A percentile compares a stretch with the other conserved stretches of the same genome.
Conservation (phyloP, 2,329 filamentous ascomycete species). For the Pseudogymnoascus sp. region DNA sequence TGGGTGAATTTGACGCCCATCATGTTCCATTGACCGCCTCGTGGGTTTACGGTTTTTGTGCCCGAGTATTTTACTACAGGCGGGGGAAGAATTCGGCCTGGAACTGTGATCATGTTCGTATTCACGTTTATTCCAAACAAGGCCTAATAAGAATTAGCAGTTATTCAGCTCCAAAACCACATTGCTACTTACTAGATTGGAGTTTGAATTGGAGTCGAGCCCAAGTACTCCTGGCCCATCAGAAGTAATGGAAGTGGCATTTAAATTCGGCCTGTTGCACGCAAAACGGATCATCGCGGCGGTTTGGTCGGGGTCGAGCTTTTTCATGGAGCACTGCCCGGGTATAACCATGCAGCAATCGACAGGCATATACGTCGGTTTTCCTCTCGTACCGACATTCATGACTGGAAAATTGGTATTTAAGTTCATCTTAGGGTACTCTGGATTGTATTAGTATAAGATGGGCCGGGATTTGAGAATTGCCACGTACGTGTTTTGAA, state of each 20-base stretch:
- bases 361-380: slow-evolving; percentile 57
- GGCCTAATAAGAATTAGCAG: slow-evolving; percentile 25
- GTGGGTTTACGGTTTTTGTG: slow-evolving; percentile 27
- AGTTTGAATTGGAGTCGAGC: slow-evolving; percentile 38
- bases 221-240: slow-evolving; percentile 50
- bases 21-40: slow-evolving; percentile 65
- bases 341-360: slow-evolving; percentile 56
- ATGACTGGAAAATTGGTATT: slow-evolving; percentile 47
- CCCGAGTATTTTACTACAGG: slow-evolving; percentile 54
- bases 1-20: slow-evolving; percentile 45
- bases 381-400: slow-evolving; percentile 52
- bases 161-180: not conserved
- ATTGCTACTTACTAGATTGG: slow-evolving; percentile 34
- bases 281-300: slow-evolving; percentile 64
- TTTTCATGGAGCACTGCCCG: slow-evolving; percentile 55
- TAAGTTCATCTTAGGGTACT: slow-evolving; percentile 22
- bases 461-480: not conserved
- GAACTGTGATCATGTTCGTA: slow-evolving; percentile 59
- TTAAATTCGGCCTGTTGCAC: slow-evolving; percentile 56
- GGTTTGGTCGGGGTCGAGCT: slow-evolving; percentile 54
- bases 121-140: slow-evolving; percentile 57
- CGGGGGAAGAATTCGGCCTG: slow-evolving; percentile 56
- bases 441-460: slow-evolving; percentile 11
- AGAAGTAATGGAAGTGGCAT: slow-evolving; percentile 56
- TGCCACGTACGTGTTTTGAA: slow-evolving; percentile 33